phyloP scores from a whole-genome alignment of 805 yeast species.

The Wickerhamiella alocasiicola region DNA sequence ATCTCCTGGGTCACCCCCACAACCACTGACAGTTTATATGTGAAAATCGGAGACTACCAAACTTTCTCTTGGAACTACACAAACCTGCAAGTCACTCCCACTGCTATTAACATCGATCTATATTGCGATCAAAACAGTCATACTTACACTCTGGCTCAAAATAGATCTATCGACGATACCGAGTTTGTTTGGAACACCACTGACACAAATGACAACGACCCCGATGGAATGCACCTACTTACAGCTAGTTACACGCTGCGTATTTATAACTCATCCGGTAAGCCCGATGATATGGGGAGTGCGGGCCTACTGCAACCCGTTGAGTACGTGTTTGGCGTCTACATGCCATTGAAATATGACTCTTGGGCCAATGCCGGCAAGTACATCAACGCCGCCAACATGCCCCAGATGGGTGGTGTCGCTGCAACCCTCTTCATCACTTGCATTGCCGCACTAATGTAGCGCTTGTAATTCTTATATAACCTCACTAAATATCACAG shows the following conservation, averaged over 20 bases:
- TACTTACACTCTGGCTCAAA: conserved; percentile 29
- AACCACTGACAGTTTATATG: conserved; percentile 27
- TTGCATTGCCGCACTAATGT: conserved; percentile 6
- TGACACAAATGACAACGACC: conserved; percentile 20
- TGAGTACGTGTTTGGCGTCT: conserved; percentile 28
- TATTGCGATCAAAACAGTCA: conserved; percentile 28
- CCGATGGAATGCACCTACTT: conserved; percentile 20
- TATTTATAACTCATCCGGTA: conserved; percentile 27
- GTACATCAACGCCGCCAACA: conserved; percentile 18
- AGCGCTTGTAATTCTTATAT: no score
- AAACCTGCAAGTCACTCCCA: conserved; percentile 27
- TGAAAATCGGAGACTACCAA: conserved; percentile 29
- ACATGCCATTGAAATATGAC: conserved; percentile 29
- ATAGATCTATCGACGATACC: conserved; percentile 24
- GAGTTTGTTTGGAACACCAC: conserved; percentile 29
- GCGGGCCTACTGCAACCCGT: conserved; percentile 29
- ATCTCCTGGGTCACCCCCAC: conserved; percentile 27
- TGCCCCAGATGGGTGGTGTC: not conserved
- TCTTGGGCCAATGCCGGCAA: conserved; percentile 24
- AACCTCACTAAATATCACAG: no score
- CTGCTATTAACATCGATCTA: conserved; percentile 29
- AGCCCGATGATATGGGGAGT: conserved; percentile 22
- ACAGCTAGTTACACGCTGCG: conserved; percentile 29
- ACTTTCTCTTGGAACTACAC: conserved; percentile 33
- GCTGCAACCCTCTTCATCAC: conserved; percentile 4